Conservation (phyloP, 2,329 filamentous ascomycete species). For the Paraconiothyrium sp. region DNA sequence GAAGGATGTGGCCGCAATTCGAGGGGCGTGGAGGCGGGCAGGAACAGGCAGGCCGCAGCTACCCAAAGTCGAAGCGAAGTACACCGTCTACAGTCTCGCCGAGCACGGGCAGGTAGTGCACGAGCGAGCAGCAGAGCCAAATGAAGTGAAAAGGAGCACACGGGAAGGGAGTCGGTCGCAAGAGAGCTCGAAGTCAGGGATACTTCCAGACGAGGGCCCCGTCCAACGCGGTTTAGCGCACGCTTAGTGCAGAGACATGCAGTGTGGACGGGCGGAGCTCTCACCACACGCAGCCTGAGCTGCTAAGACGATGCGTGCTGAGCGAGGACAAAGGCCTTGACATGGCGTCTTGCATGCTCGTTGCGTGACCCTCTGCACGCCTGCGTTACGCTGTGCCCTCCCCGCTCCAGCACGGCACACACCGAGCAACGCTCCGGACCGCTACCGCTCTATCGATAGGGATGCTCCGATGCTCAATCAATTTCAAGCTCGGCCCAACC, state of each 20-base stretch:
- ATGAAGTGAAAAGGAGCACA: slow-evolving; percentile 29
- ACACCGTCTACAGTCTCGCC: slow-evolving; percentile 5
- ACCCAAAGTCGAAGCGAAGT: background rate
- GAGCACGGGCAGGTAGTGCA: slow-evolving; percentile 5
- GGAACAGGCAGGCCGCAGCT: slow-evolving; percentile 15
- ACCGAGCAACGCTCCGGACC: slow-evolving; percentile 1
- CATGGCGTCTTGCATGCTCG: slow-evolving; percentile 6
- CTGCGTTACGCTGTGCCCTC: slow-evolving; percentile 5
- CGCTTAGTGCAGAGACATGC: slow-evolving; percentile 8
- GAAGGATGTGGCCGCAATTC: slow-evolving; percentile 23
- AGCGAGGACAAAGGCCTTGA: background rate
- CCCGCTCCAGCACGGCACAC: background rate
- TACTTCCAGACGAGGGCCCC: slow-evolving; percentile 27
- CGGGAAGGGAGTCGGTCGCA: slow-evolving; percentile 25
- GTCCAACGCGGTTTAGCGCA: slow-evolving; percentile 8
- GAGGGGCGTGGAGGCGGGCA: slow-evolving; percentile 19
- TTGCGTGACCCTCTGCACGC: slow-evolving; percentile 2
- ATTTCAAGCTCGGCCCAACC: background rate
- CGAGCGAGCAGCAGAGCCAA: slow-evolving; percentile 21
- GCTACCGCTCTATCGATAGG: slow-evolving; percentile 11
- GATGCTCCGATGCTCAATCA: background rate
- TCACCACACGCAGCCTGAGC: slow-evolving; percentile 1
- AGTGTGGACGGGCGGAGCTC: background rate
- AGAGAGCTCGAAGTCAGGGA: slow-evolving; percentile 37
- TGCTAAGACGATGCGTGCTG: background rate